A percentile compares a stretch with the other conserved stretches of the same genome.
Evolutionary conservation across 2,329 filamentous ascomycete species (phyloP).

Genomic region (Cryphonectria radicalis): DNA sequence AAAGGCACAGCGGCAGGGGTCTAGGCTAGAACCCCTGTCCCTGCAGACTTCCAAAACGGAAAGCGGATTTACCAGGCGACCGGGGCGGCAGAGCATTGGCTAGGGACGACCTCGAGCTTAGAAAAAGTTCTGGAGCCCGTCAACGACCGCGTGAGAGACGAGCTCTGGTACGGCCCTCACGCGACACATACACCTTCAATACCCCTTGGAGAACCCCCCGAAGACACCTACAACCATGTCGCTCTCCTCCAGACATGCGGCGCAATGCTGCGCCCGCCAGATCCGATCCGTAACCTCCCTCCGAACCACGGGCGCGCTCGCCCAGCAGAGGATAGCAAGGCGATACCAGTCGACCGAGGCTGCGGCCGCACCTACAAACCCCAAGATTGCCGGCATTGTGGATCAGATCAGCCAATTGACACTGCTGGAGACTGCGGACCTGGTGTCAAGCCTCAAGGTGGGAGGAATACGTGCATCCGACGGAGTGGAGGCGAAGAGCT

Average conservation of each 20-base stretch:
- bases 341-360: constrained; percentile 90
- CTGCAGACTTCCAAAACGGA: constrained; percentile 19
- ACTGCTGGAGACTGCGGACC: constrained; percentile 92
- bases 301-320: constrained; percentile 48
- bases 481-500: constrained; percentile 8
- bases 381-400: constrained; percentile 93
- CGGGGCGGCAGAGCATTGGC: constrained; percentile 22
- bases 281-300: constrained; percentile 55
- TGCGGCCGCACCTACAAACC: constrained; percentile 59
- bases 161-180: constrained; percentile 11
- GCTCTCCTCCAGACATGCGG: constrained; percentile 65
- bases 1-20: constrained; percentile 22
- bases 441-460: constrained; percentile 96
- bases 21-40: constrained; percentile 12
- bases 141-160: constrained; percentile 19
- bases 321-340: constrained; percentile 61
- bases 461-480: constrained; percentile 22
- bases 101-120: constrained; percentile 22
- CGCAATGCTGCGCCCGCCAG: constrained; percentile 67
- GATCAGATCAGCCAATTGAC: constrained; percentile 99
- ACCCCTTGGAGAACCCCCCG: constrained; percentile 14
- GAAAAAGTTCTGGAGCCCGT: constrained; percentile 30
- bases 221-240: constrained; percentile 51
- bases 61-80: constrained; percentile 21
- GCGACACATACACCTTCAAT: constrained; percentile 11